Conservation (phyloP, 805 yeast genomes). For the Dipodascus geniculatus region DNA sequence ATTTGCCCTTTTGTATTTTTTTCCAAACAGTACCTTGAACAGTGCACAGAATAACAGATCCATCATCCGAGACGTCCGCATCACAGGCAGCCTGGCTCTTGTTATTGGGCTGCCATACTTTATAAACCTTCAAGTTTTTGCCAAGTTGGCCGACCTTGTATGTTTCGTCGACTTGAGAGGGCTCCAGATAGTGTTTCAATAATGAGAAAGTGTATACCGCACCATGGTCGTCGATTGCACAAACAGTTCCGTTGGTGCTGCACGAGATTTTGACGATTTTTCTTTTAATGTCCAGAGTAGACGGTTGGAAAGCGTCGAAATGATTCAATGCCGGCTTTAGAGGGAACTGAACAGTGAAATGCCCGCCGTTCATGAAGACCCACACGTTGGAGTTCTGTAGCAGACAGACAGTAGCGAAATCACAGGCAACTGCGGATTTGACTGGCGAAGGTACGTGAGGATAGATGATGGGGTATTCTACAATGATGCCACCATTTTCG, state of each 20-base stretch:
- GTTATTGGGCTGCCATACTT: constrained; percentile 26
- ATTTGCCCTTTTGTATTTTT: constrained; percentile 13
- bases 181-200: constrained; percentile 12
- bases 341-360: constrained; percentile 34
- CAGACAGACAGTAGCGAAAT: constrained; percentile 56
- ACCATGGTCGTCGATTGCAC: constrained; percentile 16
- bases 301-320: constrained; percentile 14
- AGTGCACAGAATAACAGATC: constrained; percentile 58
- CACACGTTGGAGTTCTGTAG: constrained; percentile 49
- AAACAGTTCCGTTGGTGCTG: constrained; percentile 14
- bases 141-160: constrained; percentile 10
- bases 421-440: constrained; percentile 49
- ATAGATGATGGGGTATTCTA: constrained; percentile 29
- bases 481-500: constrained; percentile 19
- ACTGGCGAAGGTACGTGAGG: constrained; percentile 38
- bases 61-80: constrained; percentile 56
- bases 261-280: constrained; percentile 16
- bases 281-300: constrained; percentile 7
- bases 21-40: constrained; percentile 53
- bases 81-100: constrained; percentile 48
- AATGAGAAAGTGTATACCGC: constrained; percentile 16
- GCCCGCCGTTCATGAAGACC: constrained; percentile 45
- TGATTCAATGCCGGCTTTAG: constrained; percentile 17
- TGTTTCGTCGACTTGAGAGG: constrained; percentile 5
- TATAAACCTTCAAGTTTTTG: constrained; percentile 7